A percentile compares a stretch with the other conserved stretches of the same genome.
phyloP scores from a whole-genome alignment of 2,329 filamentous ascomycete genomes.

The Tympanopsis confertula region DNA sequence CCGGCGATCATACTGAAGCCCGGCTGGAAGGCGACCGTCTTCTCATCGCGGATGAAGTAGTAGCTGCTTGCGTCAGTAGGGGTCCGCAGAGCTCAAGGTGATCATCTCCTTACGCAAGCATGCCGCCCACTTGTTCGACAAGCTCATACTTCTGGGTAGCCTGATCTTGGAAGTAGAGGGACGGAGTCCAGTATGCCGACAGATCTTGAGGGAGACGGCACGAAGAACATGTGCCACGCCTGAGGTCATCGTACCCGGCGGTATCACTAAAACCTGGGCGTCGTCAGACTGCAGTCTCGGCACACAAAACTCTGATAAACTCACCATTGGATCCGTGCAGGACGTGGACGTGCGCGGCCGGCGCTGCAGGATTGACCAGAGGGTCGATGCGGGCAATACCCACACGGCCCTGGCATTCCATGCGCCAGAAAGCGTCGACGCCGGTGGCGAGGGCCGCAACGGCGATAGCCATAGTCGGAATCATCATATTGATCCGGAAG shows the following conservation, averaged over 20 bases:
- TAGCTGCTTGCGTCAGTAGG: slow-evolving; percentile 40
- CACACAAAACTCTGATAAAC: slow-evolving; percentile 16
- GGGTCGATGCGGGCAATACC: slow-evolving; percentile 69
- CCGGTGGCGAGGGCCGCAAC: slow-evolving; percentile 15
- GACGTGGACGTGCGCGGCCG: slow-evolving; percentile 59
- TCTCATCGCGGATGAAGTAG: slow-evolving; percentile 64
- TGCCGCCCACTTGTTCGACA: slow-evolving; percentile 67
- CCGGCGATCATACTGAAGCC: slow-evolving; percentile 78
- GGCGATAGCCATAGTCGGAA: neutral
- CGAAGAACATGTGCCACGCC: slow-evolving; percentile 60
- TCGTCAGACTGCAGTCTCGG: slow-evolving; percentile 6
- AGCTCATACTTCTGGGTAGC: slow-evolving; percentile 53
- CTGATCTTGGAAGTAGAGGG: slow-evolving; percentile 63
- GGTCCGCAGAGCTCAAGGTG: neutral
- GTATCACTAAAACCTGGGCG: slow-evolving; percentile 50
- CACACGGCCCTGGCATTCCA: slow-evolving; percentile 65
- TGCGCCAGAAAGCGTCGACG: slow-evolving; percentile 71
- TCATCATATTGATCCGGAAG: neutral
- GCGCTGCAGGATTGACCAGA: slow-evolving; percentile 48
- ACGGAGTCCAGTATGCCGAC: slow-evolving; percentile 80
- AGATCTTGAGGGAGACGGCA: slow-evolving; percentile 71
- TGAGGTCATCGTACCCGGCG: slow-evolving; percentile 45
- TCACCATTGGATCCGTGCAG: slow-evolving; percentile 68
- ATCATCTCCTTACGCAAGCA: slow-evolving; percentile 60
- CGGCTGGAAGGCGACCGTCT: slow-evolving; percentile 62